Evolutionary conservation across 2,329 filamentous ascomycete species (phyloP).

Genomic region (Colletotrichum trifolii): DNA sequence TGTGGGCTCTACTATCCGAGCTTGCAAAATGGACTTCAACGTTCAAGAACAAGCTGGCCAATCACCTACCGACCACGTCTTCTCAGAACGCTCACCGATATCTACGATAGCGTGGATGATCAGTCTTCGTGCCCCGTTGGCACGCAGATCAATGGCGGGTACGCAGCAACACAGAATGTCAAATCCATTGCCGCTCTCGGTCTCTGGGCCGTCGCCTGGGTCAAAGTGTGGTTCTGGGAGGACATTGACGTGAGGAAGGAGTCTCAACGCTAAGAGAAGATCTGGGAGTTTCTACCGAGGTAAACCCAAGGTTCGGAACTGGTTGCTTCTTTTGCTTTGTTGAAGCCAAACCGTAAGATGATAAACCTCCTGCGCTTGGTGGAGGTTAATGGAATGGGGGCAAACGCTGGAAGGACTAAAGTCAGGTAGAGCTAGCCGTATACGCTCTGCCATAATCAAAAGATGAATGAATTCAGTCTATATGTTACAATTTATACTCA

Average conservation of each 20-base stretch:
- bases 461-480: too few relatives aligned
- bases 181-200: conserved; percentile 49
- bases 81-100: conserved; percentile 49
- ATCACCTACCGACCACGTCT: conserved; percentile 50
- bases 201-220: conserved; percentile 41
- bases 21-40: conserved; percentile 47
- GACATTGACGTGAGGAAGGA: conserved; percentile 42
- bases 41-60: conserved; percentile 50
- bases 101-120: conserved; percentile 47
- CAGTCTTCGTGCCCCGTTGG: conserved; percentile 55
- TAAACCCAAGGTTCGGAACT: not conserved
- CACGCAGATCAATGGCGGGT: too few relatives aligned
- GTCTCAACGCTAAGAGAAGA: not conserved
- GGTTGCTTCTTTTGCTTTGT: too few relatives aligned
- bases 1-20: conserved; percentile 43
- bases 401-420: too few relatives aligned
- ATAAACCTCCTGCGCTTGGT: too few relatives aligned
- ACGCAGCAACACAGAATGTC: conserved; percentile 53
- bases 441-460: too few relatives aligned
- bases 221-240: conserved; percentile 44
- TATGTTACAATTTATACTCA: too few relatives aligned
- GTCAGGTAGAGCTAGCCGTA: too few relatives aligned
- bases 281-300: not conserved
- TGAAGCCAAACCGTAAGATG: too few relatives aligned
- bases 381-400: too few relatives aligned